Conservation (phyloP, 2,329 filamentous ascomycete species). For the Fusarium buxicola region DNA sequence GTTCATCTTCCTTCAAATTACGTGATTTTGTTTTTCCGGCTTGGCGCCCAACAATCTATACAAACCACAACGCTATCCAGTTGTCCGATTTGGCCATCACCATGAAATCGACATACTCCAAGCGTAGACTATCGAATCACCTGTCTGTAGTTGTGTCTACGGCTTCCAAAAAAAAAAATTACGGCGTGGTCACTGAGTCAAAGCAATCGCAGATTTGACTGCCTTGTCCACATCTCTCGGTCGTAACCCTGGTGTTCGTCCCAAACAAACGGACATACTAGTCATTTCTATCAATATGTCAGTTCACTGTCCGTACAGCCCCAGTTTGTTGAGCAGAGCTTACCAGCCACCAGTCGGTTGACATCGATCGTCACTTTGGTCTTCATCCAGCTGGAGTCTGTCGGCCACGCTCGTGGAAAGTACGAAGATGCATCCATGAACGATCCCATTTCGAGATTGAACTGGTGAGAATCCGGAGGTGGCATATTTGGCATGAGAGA, state of each 20-base stretch:
- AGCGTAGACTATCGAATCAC: not conserved
- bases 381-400: slow-evolving; percentile 41
- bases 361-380: slow-evolving; percentile 53
- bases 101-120: not conserved
- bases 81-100: slow-evolving; percentile 1
- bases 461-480: slow-evolving; percentile 16
- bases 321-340: slow-evolving; percentile 3
- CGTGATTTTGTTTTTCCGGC: not conserved
- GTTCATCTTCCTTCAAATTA: not conserved
- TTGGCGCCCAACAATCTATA: not conserved
- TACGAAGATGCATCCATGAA: slow-evolving; percentile 24
- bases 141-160: too few relatives aligned
- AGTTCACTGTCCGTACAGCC: not conserved
- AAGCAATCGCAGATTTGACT: slow-evolving; percentile 37
- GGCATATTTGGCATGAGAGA: slow-evolving; percentile 15
- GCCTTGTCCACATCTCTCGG: slow-evolving; percentile 53
- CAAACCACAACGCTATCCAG: slow-evolving; percentile 15
- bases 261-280: slow-evolving; percentile 52
- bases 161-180: not conserved
- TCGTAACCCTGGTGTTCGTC: slow-evolving; percentile 54
- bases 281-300: slow-evolving; percentile 50
- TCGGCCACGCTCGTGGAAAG: slow-evolving; percentile 32
- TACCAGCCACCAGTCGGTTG: slow-evolving; percentile 50
- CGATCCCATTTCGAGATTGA: slow-evolving; percentile 12
- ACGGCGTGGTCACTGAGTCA: slow-evolving; percentile 4